phyloP scores from a whole-genome alignment of 768 basidiomycete species.

The Rhizopogon sp. region DNA sequence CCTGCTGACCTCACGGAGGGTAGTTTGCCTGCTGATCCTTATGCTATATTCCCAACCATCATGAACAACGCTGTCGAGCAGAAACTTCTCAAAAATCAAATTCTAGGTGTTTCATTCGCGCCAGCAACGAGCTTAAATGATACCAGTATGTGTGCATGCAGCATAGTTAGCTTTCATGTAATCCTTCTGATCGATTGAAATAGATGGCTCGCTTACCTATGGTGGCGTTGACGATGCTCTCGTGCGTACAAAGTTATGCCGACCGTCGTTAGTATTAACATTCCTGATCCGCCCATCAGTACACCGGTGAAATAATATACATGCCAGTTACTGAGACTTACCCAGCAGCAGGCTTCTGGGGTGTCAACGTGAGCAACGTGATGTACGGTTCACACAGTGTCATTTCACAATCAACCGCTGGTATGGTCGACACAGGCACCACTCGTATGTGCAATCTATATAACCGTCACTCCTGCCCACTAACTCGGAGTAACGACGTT shows the following conservation, averaged over 20 bases:
- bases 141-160: slow-evolving; percentile 8
- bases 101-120: slow-evolving; percentile 18
- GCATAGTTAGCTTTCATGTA: too few relatives aligned
- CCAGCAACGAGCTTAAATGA: slow-evolving; percentile 13
- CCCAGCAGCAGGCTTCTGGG: slow-evolving; percentile 23
- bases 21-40: neutral
- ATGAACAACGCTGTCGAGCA: slow-evolving; percentile 21
- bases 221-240: slow-evolving; percentile 15
- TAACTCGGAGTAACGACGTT: neutral
- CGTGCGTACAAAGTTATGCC: slow-evolving; percentile 6
- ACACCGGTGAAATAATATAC: slow-evolving; percentile 18
- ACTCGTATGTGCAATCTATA: slow-evolving; percentile 9
- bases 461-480: neutral
- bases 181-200: neutral
- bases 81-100: slow-evolving; percentile 9
- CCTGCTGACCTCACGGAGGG: slow-evolving; percentile 15
- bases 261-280: neutral
- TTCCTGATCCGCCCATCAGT: slow-evolving; percentile 7
- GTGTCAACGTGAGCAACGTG: slow-evolving; percentile 20
- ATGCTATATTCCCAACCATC: slow-evolving; percentile 17
- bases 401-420: slow-evolving; percentile 18
- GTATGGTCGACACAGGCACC: slow-evolving; percentile 25
- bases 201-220: slow-evolving; percentile 23
- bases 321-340: slow-evolving; percentile 20
- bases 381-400: slow-evolving; percentile 10